phyloP scores from a whole-genome alignment of 179 eudicot genomes.

The Carnegiea gigantea region DNA sequence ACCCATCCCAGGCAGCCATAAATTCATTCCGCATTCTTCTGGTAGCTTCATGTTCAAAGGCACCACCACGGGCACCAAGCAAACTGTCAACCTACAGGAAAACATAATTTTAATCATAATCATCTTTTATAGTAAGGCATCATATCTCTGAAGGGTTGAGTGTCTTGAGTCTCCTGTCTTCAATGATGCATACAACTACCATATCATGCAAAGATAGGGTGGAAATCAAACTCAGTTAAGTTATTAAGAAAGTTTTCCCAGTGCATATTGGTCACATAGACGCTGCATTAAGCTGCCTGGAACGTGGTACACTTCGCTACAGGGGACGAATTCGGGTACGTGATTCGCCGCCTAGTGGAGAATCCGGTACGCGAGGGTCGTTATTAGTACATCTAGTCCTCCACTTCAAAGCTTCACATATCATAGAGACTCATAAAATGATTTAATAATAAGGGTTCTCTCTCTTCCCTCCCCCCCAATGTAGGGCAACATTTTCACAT shows the following conservation, averaged over 20 bases:
- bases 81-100: conserved; percentile 83
- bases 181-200: background rate
- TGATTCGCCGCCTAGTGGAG: too few relatives aligned
- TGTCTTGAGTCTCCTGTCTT: background rate
- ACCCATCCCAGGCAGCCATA: conserved; percentile 99
- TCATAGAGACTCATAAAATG: too few relatives aligned
- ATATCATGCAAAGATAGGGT: background rate
- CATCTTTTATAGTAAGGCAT: background rate
- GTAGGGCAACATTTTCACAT: too few relatives aligned
- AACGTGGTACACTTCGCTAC: too few relatives aligned
- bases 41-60: conserved; percentile 97
- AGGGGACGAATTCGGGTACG: too few relatives aligned
- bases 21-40: conserved; percentile 99
- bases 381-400: too few relatives aligned
- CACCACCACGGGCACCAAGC: conserved; percentile 99
- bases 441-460: too few relatives aligned
- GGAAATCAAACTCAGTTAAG: background rate
- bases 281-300: too few relatives aligned
- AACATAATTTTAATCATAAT: background rate
- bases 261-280: too few relatives aligned
- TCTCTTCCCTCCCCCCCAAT: too few relatives aligned
- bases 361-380: too few relatives aligned
- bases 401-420: too few relatives aligned
- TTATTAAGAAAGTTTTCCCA: background rate
- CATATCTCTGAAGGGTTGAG: background rate